Evolutionary conservation across 2,329 filamentous ascomycete species (phyloP), one percentile per base, ranked within the genome.

Genomic region (Didymella keratinophila): DNA sequence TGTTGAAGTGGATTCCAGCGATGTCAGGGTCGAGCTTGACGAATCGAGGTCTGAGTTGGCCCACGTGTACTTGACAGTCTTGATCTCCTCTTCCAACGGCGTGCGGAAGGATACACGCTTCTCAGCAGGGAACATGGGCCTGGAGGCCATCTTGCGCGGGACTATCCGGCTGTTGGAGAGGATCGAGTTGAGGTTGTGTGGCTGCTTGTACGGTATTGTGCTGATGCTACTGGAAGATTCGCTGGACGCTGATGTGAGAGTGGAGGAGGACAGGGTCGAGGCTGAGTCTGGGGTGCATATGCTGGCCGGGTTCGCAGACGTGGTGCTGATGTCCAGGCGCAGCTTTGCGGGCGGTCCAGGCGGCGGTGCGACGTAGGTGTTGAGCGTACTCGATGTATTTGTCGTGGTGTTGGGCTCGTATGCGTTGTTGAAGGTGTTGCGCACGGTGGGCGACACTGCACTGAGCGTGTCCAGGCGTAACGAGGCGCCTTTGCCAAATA

Each of bases 371-470:
- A 14, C 74, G 68, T 37, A 56, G 14, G 47, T 49, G 52, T 55
- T 60, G 36, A 56, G 48, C 18, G 58, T 56, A 30, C 32, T 56
- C 6, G 52, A 50, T 2, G 58, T 60, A 45, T 52, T 60, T 27
- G 58, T 56, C 1, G 58, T 56, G 3, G 58, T 56, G 7, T 30
- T 36, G 44, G 58, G 74, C 53, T 85, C 81, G 65, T 86, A 86
- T 49, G 84, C 82, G 74, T 88, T 88, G 66, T 78, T 82, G 69
- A 87, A 86, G 50, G 86, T 88, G 72, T 88, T 88, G 66, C 83
- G 80, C 41, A 82, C 77, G 1, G 86, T 88, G 11, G 86, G 86
- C 8, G 86, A 87, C 28, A 82, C 80, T n/a, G 83, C 78, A 48
- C 82, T 83, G 21, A 85, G 76, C 2, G 82, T 82, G 43, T 83